Conservation (phyloP, 1,284 basidiomycete species). For the Papiliotrema flavescens region DNA sequence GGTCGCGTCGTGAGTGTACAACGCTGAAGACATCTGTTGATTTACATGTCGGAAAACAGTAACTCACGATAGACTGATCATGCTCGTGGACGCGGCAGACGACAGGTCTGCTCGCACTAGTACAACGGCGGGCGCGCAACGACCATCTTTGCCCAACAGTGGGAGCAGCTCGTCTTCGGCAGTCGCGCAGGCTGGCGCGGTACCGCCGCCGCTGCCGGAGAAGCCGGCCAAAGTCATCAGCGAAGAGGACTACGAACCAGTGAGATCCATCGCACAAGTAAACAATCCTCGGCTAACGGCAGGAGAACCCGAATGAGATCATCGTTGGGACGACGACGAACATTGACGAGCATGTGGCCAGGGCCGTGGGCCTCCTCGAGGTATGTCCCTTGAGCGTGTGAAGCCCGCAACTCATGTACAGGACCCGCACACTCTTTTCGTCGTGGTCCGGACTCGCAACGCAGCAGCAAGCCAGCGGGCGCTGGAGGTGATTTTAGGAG, state of each 20-base stretch:
- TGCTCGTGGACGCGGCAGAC: conserved; percentile 24
- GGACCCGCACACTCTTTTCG: conserved; percentile 40
- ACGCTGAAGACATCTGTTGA: conserved; percentile 5
- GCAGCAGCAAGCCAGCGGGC: conserved; percentile 37
- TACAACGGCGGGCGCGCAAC: not conserved
- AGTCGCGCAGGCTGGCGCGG: too few relatives aligned
- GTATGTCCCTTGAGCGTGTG: conserved; percentile 13
- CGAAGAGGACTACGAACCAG: conserved; percentile 34
- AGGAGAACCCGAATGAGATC: conserved; percentile 47
- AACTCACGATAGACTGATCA: not conserved
- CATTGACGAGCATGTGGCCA: conserved; percentile 30
- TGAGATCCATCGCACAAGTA: not conserved
- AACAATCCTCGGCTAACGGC: not conserved
- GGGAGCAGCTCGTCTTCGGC: not conserved
- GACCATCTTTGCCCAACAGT: not conserved
- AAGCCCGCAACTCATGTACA: conserved; percentile 4
- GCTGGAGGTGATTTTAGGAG: conserved; percentile 39
- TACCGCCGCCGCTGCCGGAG: not conserved
- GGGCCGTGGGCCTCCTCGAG: conserved; percentile 33
- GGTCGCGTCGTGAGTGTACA: conserved; percentile 25
- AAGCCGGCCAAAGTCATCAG: conserved; percentile 17
- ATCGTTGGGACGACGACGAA: conserved; percentile 34
- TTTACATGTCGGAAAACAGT: not conserved
- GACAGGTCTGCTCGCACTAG: conserved; percentile 8
- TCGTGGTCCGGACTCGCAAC: conserved; percentile 37